These are phyloP conservation scores for Colletotrichum graminicola DNA, from an alignment of 2,329 filamentous ascomycete genomes.

Conservation along the genomic window DNA sequence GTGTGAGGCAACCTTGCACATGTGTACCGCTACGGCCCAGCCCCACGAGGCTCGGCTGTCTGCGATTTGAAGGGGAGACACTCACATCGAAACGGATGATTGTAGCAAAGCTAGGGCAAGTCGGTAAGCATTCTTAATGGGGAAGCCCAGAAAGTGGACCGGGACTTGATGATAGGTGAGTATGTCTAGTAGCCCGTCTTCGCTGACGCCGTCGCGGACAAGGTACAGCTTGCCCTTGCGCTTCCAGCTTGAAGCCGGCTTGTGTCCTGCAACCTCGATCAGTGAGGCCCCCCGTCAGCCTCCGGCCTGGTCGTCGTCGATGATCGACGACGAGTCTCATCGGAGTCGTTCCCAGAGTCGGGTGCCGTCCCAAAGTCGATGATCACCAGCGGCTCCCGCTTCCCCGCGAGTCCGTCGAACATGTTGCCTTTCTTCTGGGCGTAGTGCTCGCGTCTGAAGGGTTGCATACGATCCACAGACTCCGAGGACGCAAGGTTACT, in stretches of 20 bases:
- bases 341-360: background rate
- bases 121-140: background rate
- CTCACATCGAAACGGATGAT: slow-evolving; percentile 77
- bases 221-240: slow-evolving; percentile 6
- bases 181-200: slow-evolving; percentile 23
- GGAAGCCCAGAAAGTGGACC: slow-evolving; percentile 14
- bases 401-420: background rate
- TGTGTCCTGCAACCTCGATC: background rate
- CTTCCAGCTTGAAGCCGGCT: background rate
- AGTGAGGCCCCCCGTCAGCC: background rate
- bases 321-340: background rate
- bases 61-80: slow-evolving; percentile 7
- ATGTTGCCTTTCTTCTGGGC: slow-evolving; percentile 13
- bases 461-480: background rate
- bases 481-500: background rate
- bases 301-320: background rate
- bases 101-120: slow-evolving; percentile 68
- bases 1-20: slow-evolving; percentile 26
- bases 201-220: slow-evolving; percentile 17
- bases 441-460: slow-evolving; percentile 4
- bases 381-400: slow-evolving; percentile 20
- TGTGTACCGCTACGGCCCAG: slow-evolving; percentile 29
- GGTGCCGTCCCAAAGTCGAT: slow-evolving; percentile 12
- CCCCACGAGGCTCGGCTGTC: background rate
- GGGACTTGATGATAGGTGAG: slow-evolving; percentile 33